A percentile compares a stretch with the other conserved stretches of the same genome.
These are phyloP conservation scores for Venturiaceae sp. DNA, from an alignment of 2,329 filamentous ascomycete species.

Conservation along the genomic window DNA sequence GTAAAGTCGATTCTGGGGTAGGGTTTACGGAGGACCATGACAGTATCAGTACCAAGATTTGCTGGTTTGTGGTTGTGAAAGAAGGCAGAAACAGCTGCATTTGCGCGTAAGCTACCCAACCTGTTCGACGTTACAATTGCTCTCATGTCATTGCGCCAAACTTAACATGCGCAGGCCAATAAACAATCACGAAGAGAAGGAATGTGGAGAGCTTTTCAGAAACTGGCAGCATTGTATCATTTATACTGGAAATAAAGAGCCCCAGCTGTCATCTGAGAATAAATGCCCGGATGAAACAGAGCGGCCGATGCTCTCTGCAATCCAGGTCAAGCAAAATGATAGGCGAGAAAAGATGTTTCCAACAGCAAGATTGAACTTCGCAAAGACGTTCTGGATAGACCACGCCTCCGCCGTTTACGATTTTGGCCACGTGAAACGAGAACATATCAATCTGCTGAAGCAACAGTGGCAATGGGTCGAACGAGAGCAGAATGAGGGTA, in stretches of 20 bases:
- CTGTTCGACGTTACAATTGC: neutral
- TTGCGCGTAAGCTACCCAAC: constrained; percentile 11
- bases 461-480: constrained; percentile 12
- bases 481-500: constrained; percentile 5
- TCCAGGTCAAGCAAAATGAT: constrained; percentile 10
- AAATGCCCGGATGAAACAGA: neutral
- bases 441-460: constrained; percentile 6
- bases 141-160: too few relatives aligned
- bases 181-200: constrained; percentile 14
- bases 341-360: constrained; percentile 13
- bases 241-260: neutral
- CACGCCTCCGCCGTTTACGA: constrained; percentile 19
- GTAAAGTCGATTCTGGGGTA: too few relatives aligned
- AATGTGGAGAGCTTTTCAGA: constrained; percentile 10
- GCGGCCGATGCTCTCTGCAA: constrained; percentile 7
- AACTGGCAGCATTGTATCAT: constrained; percentile 15
- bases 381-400: constrained; percentile 18
- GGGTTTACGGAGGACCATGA: too few relatives aligned
- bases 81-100: constrained; percentile 11
- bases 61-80: constrained; percentile 15
- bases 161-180: constrained; percentile 12
- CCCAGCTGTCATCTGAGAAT: neutral
- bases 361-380: constrained; percentile 16
- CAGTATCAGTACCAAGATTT: constrained; percentile 11
- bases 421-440: constrained; percentile 14